These are phyloP conservation scores for Gossypium schwendimanii DNA, from an alignment of 441 rosid genomes.

Conservation along the genomic window DNA sequence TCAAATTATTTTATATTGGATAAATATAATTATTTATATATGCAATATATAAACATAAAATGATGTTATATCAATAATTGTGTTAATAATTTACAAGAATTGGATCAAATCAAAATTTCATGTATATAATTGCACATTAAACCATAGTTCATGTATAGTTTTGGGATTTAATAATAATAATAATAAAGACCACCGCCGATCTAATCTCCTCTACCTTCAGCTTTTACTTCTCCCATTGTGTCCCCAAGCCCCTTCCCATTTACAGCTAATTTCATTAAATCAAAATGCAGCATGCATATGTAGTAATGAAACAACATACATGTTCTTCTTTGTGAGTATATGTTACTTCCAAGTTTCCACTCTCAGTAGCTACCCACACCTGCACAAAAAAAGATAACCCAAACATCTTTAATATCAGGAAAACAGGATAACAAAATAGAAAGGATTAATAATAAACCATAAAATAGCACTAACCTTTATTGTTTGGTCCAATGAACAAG, in stretches of 20 bases:
- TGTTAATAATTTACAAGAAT: no score
- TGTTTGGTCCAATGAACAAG: slow-evolving; percentile 91
- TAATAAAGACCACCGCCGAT: not conserved
- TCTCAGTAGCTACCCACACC: slow-evolving; percentile 94
- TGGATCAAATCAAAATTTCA: no score
- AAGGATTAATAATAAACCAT: not conserved
- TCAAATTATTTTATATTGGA: no score
- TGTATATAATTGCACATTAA: no score
- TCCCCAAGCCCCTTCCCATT: slow-evolving; percentile 2
- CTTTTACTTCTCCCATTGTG: not conserved
- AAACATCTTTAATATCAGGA: not conserved
- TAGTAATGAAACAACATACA: slow-evolving; percentile 37
- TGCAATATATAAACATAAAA: no score
- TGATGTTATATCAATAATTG: no score
- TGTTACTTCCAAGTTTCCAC: slow-evolving; percentile 78
- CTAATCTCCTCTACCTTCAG: slow-evolving; percentile 2
- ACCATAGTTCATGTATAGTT: no score
- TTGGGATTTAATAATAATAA: no score
- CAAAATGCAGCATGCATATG: not conserved
- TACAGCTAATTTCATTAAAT: not conserved
- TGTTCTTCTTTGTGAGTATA: slow-evolving; percentile 39
- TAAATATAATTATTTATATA: no score
- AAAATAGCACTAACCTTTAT: slow-evolving; percentile 53
- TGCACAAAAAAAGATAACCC: slow-evolving; percentile 24
- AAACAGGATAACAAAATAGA: not conserved